These are phyloP conservation scores for Coriolopsis trogii DNA, from an alignment of 1,284 basidiomycete species.

Conservation along the genomic window DNA sequence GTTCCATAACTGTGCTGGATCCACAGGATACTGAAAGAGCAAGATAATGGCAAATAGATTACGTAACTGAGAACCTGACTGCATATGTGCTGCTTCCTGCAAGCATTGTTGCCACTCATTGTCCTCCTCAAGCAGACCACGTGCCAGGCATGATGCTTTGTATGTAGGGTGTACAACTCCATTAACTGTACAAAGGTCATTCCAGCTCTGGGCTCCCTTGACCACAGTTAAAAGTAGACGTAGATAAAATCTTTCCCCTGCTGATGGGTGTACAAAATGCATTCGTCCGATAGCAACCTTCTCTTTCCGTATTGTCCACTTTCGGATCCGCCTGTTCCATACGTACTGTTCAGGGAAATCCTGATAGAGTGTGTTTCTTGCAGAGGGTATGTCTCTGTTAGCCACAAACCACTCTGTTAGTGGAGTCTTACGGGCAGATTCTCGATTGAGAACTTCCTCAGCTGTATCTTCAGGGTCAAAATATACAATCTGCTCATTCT, in stretches of 20 bases:
- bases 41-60: conserved; percentile 45
- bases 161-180: conserved; percentile 21
- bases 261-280: conserved; percentile 30
- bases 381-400: conserved; percentile 28
- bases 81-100: conserved; percentile 43
- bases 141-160: conserved; percentile 40
- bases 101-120: conserved; percentile 46
- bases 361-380: conserved; percentile 23
- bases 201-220: conserved; percentile 35
- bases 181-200: conserved; percentile 33
- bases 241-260: conserved; percentile 40
- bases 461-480: conserved; percentile 1
- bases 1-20: conserved; percentile 41
- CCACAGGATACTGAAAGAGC: conserved; percentile 32
- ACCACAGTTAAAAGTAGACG: conserved; percentile 37
- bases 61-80: conserved; percentile 36
- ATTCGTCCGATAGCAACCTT: conserved; percentile 36
- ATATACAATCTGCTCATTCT: background rate
- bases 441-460: background rate
- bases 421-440: conserved; percentile 17
- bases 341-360: conserved; percentile 30
- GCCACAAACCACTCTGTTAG: conserved; percentile 9
- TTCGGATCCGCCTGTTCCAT: conserved; percentile 21
- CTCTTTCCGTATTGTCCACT: conserved; percentile 32
- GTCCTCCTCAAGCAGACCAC: conserved; percentile 48